Conservation (phyloP, 73 alveolate genomes). For the Blepharisma stoltei region DNA sequence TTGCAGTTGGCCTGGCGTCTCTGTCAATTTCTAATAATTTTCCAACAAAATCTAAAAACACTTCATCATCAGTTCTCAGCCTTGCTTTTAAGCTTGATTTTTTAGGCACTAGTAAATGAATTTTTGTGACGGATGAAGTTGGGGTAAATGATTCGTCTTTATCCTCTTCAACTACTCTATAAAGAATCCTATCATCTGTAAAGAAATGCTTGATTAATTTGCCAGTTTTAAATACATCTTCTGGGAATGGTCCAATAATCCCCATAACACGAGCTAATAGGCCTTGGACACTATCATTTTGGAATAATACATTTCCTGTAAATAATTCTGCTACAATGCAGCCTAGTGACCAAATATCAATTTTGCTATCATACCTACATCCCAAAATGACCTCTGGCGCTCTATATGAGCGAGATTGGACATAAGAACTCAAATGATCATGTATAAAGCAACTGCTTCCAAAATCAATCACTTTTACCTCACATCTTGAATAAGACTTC, state of each 20-base stretch:
- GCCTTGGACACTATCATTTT: conserved; percentile 95
- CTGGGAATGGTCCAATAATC: conserved; percentile 90
- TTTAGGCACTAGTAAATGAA: conserved; percentile 87
- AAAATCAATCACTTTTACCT: conserved; percentile 69
- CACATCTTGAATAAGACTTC: conserved; percentile 65
- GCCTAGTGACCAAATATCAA: conserved; percentile 92
- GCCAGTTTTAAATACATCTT: conserved; percentile 95
- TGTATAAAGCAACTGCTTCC: conserved; percentile 42
- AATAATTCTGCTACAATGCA: conserved; percentile 90
- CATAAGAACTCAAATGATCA: conserved; percentile 62
- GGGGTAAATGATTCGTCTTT: conserved; percentile 46
- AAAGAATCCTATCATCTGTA: conserved; percentile 94
- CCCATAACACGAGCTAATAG: conserved; percentile 95
- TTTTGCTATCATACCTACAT: conserved; percentile 83
- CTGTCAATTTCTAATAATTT: conserved; percentile 66
- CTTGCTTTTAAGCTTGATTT: conserved; percentile 82
- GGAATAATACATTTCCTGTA: conserved; percentile 96
- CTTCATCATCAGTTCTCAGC: conserved; percentile 64
- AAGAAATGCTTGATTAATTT: conserved; percentile 91
- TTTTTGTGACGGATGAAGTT: conserved; percentile 50
- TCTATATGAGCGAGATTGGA: conserved; percentile 73
- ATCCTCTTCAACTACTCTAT: conserved; percentile 76
- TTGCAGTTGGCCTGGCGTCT: conserved; percentile 74
- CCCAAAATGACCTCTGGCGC: conserved; percentile 97
- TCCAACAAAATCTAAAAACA: conserved; percentile 70